Percentiles rank a stretch among this genome's conserved stretches.
phyloP scores from a whole-genome alignment of 768 basidiomycete genomes.

The Pleurotus platypus region DNA sequence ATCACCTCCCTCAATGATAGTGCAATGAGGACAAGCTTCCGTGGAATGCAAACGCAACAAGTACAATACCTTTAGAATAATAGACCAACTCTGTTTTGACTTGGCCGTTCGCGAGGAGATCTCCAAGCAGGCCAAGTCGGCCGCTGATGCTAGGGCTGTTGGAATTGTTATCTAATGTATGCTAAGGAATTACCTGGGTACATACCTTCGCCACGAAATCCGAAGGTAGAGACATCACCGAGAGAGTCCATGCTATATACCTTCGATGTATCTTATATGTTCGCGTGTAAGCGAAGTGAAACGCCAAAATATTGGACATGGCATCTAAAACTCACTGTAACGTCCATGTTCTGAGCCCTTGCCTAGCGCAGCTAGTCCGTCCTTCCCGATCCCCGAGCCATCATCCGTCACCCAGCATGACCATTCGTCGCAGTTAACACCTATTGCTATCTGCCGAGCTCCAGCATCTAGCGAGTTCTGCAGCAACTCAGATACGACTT shows the following conservation, averaged over 20 bases:
- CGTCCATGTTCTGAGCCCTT: conserved; percentile 49
- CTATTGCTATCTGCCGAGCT: conserved; percentile 64
- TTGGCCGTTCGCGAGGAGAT: conserved; percentile 70
- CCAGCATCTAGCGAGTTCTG: conserved; percentile 89
- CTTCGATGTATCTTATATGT: conserved; percentile 68
- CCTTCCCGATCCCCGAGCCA: conserved; percentile 70
- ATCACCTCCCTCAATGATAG: conserved; percentile 51
- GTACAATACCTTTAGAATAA: conserved; percentile 67
- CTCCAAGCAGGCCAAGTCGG: conserved; percentile 76
- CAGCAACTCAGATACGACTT: conserved; percentile 79
- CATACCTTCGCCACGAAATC: conserved; percentile 91
- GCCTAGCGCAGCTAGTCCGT: conserved; percentile 53
- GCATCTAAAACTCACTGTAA: conserved; percentile 56
- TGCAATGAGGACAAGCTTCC: background rate
- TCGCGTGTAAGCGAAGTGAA: background rate
- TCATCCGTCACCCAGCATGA: conserved; percentile 84
- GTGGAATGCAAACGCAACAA: too few species aligned
- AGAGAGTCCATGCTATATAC: conserved; percentile 48
- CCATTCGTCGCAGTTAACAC: conserved; percentile 76
- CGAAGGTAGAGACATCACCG: conserved; percentile 63
- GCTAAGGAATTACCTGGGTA: background rate
- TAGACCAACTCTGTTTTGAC: conserved; percentile 66
- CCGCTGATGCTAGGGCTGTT: conserved; percentile 80
- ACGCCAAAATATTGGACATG: background rate
- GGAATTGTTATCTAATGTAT: background rate